Conservation (phyloP, 2,329 filamentous ascomycete species). For the Alternaria brassicicola region DNA sequence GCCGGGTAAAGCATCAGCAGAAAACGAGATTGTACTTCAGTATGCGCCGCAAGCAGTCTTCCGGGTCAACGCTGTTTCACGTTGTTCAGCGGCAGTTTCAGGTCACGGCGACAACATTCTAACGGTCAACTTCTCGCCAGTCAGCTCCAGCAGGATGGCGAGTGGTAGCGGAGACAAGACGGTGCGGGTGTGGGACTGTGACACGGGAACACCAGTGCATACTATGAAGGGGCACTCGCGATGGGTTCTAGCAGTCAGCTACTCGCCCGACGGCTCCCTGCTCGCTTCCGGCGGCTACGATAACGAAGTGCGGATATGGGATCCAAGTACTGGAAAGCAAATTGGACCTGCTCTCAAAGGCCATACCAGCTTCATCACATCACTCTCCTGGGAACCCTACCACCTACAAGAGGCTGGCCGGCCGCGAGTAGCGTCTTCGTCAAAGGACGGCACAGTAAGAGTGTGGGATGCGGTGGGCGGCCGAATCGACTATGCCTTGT, state of each 20-base stretch:
- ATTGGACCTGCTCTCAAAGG: slow-evolving; percentile 77
- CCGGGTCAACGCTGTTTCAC: slow-evolving; percentile 86
- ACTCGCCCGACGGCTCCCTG: slow-evolving; percentile 80
- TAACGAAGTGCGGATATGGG: slow-evolving; percentile 88
- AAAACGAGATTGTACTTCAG: slow-evolving; percentile 67
- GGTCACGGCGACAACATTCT: slow-evolving; percentile 94
- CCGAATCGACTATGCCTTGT: slow-evolving; percentile 79
- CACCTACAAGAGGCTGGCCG: slow-evolving; percentile 77
- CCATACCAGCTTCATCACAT: slow-evolving; percentile 88
- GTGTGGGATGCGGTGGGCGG: slow-evolving; percentile 85
- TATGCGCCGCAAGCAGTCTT: slow-evolving; percentile 89
- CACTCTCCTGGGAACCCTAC: slow-evolving; percentile 90
- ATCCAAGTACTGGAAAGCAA: slow-evolving; percentile 78
- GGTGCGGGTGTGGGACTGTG: slow-evolving; percentile 91
- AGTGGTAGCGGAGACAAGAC: slow-evolving; percentile 92
- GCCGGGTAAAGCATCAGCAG: slow-evolving; percentile 57
- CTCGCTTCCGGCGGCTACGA: slow-evolving; percentile 94
- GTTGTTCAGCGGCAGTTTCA: slow-evolving; percentile 85
- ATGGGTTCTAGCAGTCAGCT: slow-evolving; percentile 88
- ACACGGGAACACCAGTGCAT: slow-evolving; percentile 86
- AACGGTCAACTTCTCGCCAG: slow-evolving; percentile 82
- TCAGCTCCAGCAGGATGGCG: slow-evolving; percentile 75
- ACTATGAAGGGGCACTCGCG: slow-evolving; percentile 86
- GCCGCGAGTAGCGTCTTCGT: slow-evolving; percentile 81
- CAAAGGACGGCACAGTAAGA: slow-evolving; percentile 86